A percentile compares a stretch with the other conserved stretches of the same genome.
phyloP scores from a whole-genome alignment of 768 basidiomycete species.

The Sporobolomyces pararoseus region DNA sequence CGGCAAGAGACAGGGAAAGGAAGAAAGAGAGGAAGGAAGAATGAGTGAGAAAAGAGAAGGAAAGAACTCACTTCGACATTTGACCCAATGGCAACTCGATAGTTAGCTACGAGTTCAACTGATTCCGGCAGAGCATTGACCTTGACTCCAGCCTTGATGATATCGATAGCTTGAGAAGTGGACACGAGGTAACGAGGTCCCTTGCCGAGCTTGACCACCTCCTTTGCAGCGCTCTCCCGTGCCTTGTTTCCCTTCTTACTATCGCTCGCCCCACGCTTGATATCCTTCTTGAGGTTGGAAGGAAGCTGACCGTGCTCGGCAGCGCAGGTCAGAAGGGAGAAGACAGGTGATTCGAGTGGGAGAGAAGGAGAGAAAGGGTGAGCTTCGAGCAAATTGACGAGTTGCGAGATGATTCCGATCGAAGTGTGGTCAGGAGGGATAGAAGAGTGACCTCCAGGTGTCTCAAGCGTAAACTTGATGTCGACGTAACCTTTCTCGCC shows the following conservation, averaged over 20 bases:
- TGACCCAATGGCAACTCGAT: constrained; percentile 18
- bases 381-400: constrained; percentile 52
- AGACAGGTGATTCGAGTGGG: neutral
- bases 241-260: neutral
- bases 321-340: constrained; percentile 22
- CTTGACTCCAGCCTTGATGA: constrained; percentile 23
- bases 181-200: constrained; percentile 1
- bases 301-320: constrained; percentile 17
- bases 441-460: constrained; percentile 70
- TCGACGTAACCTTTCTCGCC: constrained; percentile 59
- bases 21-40: too few relatives aligned
- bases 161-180: constrained; percentile 23
- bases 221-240: neutral
- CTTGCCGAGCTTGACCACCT: neutral
- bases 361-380: constrained; percentile 11
- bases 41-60: neutral
- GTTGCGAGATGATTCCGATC: constrained; percentile 72
- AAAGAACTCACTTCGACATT: neutral
- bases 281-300: neutral
- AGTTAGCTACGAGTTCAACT: constrained; percentile 9
- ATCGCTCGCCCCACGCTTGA: neutral
- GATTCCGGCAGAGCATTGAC: constrained; percentile 33
- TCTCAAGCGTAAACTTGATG: constrained; percentile 55
- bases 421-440: constrained; percentile 75
- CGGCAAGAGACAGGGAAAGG: too few relatives aligned